Conservation (phyloP, 2,329 filamentous ascomycete genomes). For the Chrysoporthe austroafricana region DNA sequence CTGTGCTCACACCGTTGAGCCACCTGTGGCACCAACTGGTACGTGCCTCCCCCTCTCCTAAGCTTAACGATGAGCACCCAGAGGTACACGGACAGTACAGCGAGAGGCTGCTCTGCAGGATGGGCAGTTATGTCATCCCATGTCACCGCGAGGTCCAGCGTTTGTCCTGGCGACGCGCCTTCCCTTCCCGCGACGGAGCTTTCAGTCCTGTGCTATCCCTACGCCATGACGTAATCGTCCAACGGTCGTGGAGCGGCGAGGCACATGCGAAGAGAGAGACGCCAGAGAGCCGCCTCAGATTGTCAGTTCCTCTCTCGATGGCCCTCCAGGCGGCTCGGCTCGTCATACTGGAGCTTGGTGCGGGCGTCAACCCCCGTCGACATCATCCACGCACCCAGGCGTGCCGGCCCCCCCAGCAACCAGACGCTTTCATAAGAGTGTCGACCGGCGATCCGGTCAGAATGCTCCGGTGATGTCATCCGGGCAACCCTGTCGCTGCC, state of each 20-base stretch:
- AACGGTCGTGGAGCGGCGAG: neutral
- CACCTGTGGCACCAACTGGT: no score
- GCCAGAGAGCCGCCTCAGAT: neutral
- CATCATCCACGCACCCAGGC: neutral
- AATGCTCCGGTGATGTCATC: slow-evolving; percentile 28
- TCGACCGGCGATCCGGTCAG: slow-evolving; percentile 12
- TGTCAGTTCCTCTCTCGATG: neutral
- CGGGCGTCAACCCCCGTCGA: neutral
- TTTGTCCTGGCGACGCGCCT: slow-evolving; percentile 3
- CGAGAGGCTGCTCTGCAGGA: neutral
- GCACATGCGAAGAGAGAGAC: neutral
- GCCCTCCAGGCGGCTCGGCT: neutral
- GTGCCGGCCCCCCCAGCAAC: no score
- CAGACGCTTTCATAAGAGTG: no score
- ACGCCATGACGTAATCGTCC: slow-evolving; percentile 7
- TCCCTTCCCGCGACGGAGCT: slow-evolving; percentile 9
- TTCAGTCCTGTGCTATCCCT: slow-evolving; percentile 7
- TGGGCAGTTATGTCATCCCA: neutral
- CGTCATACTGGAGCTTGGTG: neutral
- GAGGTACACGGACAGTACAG: neutral
- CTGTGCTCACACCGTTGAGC: no score
- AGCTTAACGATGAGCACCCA: no score
- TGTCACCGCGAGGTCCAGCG: neutral
- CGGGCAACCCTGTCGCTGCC: neutral
- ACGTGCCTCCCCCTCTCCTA: no score